Percentiles rank a stretch among this genome's conserved stretches.
Conservation (phyloP, 2,329 filamentous ascomycete genomes). For the Clathrospora elynae region DNA sequence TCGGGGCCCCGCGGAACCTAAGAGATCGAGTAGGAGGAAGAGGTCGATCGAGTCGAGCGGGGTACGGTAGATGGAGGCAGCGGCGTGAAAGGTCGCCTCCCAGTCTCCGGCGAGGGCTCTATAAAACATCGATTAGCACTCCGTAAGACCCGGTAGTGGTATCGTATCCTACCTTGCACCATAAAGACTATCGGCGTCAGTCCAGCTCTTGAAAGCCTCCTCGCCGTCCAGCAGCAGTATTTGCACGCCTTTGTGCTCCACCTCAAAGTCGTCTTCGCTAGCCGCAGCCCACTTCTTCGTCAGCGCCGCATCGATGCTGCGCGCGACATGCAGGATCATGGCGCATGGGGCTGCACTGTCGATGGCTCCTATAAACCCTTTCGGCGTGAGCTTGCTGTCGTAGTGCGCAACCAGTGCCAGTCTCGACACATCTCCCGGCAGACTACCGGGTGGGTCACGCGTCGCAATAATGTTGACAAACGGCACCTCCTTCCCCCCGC, state of each 20-base stretch:
- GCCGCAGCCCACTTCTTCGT: constrained; percentile 81
- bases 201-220: constrained; percentile 87
- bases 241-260: constrained; percentile 82
- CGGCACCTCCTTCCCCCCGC: constrained; percentile 72
- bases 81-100: constrained; percentile 72
- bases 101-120: constrained; percentile 78
- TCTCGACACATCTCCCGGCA: constrained; percentile 74
- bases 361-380: constrained; percentile 89
- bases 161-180: constrained; percentile 69
- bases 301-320: constrained; percentile 78
- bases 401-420: constrained; percentile 93
- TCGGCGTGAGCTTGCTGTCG: constrained; percentile 80
- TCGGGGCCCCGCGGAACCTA: constrained; percentile 70
- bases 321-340: constrained; percentile 85
- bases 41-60: constrained; percentile 81
- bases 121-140: background rate
- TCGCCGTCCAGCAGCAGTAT: constrained; percentile 91
- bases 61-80: constrained; percentile 74
- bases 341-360: constrained; percentile 95
- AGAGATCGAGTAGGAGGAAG: constrained; percentile 86
- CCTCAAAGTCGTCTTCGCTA: constrained; percentile 53
- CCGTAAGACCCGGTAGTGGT: background rate
- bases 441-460: constrained; percentile 84
- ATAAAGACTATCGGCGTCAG: constrained; percentile 81
- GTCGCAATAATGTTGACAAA: constrained; percentile 88